Evolutionary conservation across 108 stramenopile species (phyloP), one percentile per base, ranked within the genome.

Genomic region (Pseudonitzschia multiseries): DNA sequence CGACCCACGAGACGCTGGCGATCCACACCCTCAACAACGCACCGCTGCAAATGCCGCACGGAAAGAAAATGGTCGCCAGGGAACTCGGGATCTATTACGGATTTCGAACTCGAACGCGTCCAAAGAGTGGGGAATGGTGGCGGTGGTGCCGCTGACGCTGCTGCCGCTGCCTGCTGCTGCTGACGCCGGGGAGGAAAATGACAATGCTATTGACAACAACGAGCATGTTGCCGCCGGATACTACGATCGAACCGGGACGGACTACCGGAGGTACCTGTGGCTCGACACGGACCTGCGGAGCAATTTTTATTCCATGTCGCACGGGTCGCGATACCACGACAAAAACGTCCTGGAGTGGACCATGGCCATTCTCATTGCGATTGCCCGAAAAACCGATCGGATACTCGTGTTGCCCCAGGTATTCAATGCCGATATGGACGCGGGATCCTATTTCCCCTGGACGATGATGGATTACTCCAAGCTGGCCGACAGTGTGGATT

Each of bases 21-120:
- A 67, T 83, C 0, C 83, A 83, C 28, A 83, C 83, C 14, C 48
- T 83, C 4, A 50, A 50, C 40, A 59, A 32, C 43, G 27, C 12
- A 22, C 83, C 83, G 22, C 46, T 83, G 28, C 46, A 72, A 46
- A 40, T 21, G 22, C 83, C 79, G 32, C 69, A 77, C 65, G 83
- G 83, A 14, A 83, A 83, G 43, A 66, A 83, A 65, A 72, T 80
- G 44, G 36, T 80, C 0, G 78, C 83, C 28, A 80, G 77, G 57
- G 83, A 83, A 74, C 46, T 83, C 12, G 83, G 83, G 14, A 74
- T 56, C 13, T 83, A 60, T 73, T 54, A 73, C 26, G 73, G 73
- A 20, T 53, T 53, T 41, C 31, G 51, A 4, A 17, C n/a, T n/a
- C 51, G 22, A 9, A 33, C 26, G 29, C 65, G 18, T n/a, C 64